These are phyloP conservation scores for Podospora pseudoanserina DNA, from an alignment of 495 filamentous ascomycete genomes.

Conservation along the genomic window DNA sequence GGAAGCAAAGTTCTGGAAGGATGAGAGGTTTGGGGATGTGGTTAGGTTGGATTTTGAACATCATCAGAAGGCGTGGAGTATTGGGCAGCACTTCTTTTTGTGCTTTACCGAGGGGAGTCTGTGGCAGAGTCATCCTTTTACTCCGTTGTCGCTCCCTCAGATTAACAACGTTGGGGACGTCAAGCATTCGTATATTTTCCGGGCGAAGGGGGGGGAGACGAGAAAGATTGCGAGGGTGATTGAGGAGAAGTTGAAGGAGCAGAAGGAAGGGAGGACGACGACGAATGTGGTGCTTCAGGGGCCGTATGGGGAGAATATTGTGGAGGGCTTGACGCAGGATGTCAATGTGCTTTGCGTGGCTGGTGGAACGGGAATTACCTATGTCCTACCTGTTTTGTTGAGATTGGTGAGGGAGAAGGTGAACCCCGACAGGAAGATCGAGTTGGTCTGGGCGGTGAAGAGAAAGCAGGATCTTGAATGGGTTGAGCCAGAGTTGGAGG, in stretches of 20 bases:
- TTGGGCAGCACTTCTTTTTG: conserved; percentile 66
- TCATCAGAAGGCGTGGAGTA: conserved; percentile 52
- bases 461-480: conserved; percentile 52
- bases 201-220: conserved; percentile 59
- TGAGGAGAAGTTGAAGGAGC: conserved; percentile 17
- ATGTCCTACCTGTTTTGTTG: conserved; percentile 55
- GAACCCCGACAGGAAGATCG: conserved; percentile 38
- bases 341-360: conserved; percentile 59
- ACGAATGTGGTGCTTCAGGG: conserved; percentile 55
- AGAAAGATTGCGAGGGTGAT: conserved; percentile 34
- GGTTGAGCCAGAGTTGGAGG: conserved; percentile 53
- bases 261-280: not conserved
- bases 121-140: conserved; percentile 69
- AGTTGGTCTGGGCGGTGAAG: conserved; percentile 62
- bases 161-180: conserved; percentile 29
- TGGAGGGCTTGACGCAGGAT: conserved; percentile 36
- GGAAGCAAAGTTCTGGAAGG: conserved; percentile 44
- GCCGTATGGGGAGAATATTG: conserved; percentile 54
- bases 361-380: conserved; percentile 63
- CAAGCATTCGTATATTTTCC: conserved; percentile 59
- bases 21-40: conserved; percentile 50
- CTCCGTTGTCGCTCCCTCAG: conserved; percentile 50
- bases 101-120: conserved; percentile 56
- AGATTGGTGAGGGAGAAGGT: conserved; percentile 36
- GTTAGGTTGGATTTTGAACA: conserved; percentile 56